A percentile compares a stretch with the other conserved stretches of the same genome.
These are phyloP conservation scores for Hirschfeldia incana DNA, from an alignment of 345 rosid species.

Conservation along the genomic window DNA sequence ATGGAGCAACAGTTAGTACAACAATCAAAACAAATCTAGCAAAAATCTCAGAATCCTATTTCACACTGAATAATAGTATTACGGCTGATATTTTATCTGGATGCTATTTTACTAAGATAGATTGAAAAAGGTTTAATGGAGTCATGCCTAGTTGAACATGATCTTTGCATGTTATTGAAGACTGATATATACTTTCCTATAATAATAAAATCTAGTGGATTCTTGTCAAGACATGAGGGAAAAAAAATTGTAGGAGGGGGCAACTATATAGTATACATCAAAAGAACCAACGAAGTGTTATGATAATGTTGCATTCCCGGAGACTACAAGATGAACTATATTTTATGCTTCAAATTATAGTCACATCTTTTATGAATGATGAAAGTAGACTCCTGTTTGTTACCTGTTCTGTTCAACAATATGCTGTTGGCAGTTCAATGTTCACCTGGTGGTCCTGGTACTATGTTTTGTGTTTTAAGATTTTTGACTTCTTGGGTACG, in stretches of 20 bases:
- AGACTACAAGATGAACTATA: constrained; percentile 37
- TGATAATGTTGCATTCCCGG: constrained; percentile 37
- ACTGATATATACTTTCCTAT: constrained; percentile 27
- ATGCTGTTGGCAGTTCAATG: constrained; percentile 13
- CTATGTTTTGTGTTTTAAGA: constrained; percentile 12
- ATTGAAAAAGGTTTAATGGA: constrained; percentile 16
- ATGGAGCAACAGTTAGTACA: constrained; percentile 4
- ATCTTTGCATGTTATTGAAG: constrained; percentile 41
- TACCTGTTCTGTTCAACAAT: constrained; percentile 15
- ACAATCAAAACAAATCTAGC: constrained; percentile 7
- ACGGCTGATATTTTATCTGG: constrained; percentile 20
- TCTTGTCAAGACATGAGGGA: constrained; percentile 11
- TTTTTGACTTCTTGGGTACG: constrained; percentile 12
- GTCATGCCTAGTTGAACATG: constrained; percentile 36
- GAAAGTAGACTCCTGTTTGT: constrained; percentile 30
- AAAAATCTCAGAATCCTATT: neutral
- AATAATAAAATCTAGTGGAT: constrained; percentile 32
- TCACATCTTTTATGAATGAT: constrained; percentile 33
- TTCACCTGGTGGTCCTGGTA: constrained; percentile 1
- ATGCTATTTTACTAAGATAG: neutral
- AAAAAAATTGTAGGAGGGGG: constrained; percentile 18
- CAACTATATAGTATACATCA: constrained; percentile 25
- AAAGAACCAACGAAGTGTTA: constrained; percentile 30
- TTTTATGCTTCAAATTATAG: constrained; percentile 33
- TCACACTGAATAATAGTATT: constrained; percentile 2